Base-by-base conservation (phyloP, 2,329 filamentous ascomycete species). In the Fusarium multiceps region DNA sequence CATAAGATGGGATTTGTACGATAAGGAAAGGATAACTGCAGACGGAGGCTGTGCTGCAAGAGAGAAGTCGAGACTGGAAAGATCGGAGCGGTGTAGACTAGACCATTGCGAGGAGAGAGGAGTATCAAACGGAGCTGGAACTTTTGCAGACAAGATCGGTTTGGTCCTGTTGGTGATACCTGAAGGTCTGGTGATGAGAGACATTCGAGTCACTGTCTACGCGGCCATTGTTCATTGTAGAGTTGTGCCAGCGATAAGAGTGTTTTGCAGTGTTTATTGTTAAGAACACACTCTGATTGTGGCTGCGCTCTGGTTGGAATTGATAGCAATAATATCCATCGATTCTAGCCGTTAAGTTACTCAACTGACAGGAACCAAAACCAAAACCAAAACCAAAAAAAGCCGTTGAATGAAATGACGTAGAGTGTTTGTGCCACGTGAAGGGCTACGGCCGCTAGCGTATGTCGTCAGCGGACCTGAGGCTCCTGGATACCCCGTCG, bases 381-480 rank as follows among this genome's bases (percentile, higher is more conserved):
- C 28, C 27, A 28, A 28, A 28, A 51, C 46, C 13, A 40, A 16
- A 51, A 16, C n/a, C 14, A 37, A 25, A 32, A 50, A 59, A 30
- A 47, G 28, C 41, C 47, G 48, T 61, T 50, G 51, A 47, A 60
- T 64, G 45, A 18, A 41, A 66, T 69, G 66, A 70, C 66, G 66
- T 69, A 69, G 56, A 43, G 20, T 42, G 49, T 42, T 53, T 53
- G 56, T 27, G 53, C 63, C 66, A 69, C 66, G 66, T 69, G 66
- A 69, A 69, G 56, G 25, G 49, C 42, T 42, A 48, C 34, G 40
- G 23, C 32, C 42, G 47, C 49, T 69, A 70, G 61, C 66, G 56
- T 43, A 70, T 69, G 66, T 63, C 66, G 61, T 70, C 66, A 70
- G 66, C 66, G 66, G 66, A 68, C 57, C 53, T 63, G 56, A 59